Conservation (phyloP, 2,329 filamentous ascomycete species). For the Arthrobotrys entomopaga region DNA sequence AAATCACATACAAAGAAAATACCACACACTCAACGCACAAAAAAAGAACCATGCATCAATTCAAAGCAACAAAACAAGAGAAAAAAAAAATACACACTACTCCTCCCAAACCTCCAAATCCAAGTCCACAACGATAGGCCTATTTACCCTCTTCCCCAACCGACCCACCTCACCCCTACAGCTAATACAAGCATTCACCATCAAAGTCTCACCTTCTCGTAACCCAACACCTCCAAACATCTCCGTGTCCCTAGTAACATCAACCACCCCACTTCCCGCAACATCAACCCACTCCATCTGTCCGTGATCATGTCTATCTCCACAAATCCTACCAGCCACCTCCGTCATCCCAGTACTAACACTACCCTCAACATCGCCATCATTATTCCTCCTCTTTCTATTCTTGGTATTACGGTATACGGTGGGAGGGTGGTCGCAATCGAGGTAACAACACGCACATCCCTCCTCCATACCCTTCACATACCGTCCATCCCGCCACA, state of each 20-base stretch:
- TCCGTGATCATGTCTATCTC: constrained; percentile 30
- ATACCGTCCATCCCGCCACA: constrained; percentile 67
- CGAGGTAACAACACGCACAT: constrained; percentile 26
- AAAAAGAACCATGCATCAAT: not conserved
- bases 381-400: no score
- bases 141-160: constrained; percentile 22
- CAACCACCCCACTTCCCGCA: constrained; percentile 35
- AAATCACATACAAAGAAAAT: constrained; percentile 2
- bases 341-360: constrained; percentile 5
- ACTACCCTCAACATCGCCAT: not conserved
- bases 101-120: constrained; percentile 41
- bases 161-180: constrained; percentile 21
- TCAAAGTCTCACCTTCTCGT: constrained; percentile 45
- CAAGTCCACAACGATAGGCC: constrained; percentile 38
- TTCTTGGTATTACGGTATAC: no score
- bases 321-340: constrained; percentile 13
- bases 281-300: constrained; percentile 50
- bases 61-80: not conserved
- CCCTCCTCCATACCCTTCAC: constrained; percentile 45
- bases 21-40: constrained; percentile 36
- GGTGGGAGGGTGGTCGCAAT: not conserved
- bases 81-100: not conserved
- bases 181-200: constrained; percentile 42
- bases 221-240: constrained; percentile 51
- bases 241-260: constrained; percentile 33